Base-by-base conservation (phyloP, 1,284 basidiomycete species). In the Austropuccinia psidii region DNA sequence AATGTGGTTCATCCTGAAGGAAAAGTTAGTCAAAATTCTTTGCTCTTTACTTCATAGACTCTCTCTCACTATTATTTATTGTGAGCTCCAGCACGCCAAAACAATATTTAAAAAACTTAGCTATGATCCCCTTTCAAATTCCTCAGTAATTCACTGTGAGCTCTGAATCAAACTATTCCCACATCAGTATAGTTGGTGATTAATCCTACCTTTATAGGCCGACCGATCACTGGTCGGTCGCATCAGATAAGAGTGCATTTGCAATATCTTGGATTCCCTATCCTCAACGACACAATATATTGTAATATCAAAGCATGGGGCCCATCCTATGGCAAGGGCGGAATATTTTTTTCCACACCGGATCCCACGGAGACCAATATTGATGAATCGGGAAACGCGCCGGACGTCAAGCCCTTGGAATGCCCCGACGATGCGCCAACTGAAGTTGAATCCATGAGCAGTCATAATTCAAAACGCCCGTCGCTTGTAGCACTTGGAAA, bases 171-270 rank as follows among this genome's bases (percentile, higher is more conserved):
- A 49, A n/a, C 41, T 19, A 35, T 41, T 74, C 8, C 1, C 65
- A 72, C 49, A 29, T 64, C 74, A 15, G 75, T 75, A 29, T 39
- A 2, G 33, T 47, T 7, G 39, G 37, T 11, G n/a, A 55, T 8
- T 57, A 45, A 43, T 70, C 13, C 5, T 27, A 29, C 45, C 41
- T 17, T 1, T 24, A 45, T 19, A 39, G 61, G 73, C 15, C 77
- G 79, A 13, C 79, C 79, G n/a, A 79, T 81, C 76, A 81, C 80
- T 21, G 80, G 80, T 0, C 76, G 80, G 90, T 93, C 93, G 0
- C 93, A 97, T 81, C 93, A 97, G 81, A 89, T 96, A 74, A 87
- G 95, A 55, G 95, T 98, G 0, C 96, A 99, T 80, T 85, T 98
- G 1, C 96, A 98, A 82, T 98, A 86, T 79, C 86, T 99, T 60